Base-by-base conservation (phyloP, 129 eudicot species). In the Mikania micrantha region DNA sequence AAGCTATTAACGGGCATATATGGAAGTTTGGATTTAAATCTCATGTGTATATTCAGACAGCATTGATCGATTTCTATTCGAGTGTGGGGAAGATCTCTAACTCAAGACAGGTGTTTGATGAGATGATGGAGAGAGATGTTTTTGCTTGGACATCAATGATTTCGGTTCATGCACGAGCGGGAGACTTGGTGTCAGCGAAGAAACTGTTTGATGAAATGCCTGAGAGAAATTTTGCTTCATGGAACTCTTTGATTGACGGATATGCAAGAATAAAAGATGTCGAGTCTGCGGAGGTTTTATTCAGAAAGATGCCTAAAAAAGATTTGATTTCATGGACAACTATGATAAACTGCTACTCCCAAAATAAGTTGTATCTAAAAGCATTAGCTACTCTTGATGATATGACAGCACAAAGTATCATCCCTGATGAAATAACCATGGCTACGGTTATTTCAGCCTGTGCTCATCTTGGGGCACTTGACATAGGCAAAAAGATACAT, bases 261-360 rank as follows among this genome's bases (percentile, higher is more conserved):
- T 85, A 81, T 74, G 84, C 85, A 9, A 82, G 82, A 73, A 54
- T 74, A 6, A 85, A 85, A 58, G 87, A 88, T 50, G 77, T 91
- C 24, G 85, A 64, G 29, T 81, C 87, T 38, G 90, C 93, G 10
- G 85, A 85, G 79, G 57, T 54, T 27, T 72, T 88, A 60, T 91
- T 91, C 50, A 44, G 31, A 19, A 66, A 52, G 27, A 85, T 85
- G 88, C 77, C 74, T 5, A 13, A 35, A 8, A 85, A 81, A 75
- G 90, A 91, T 67, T 77, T 88, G n/a, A 83, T 91, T 60, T 81
- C 97, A 24, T 91, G 97, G 97, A 91, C 97, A 7, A 85, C 87
- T 29, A 91, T 91, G 96, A 85, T 85, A 32, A 81, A 70, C 29
- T 85, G 83, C 47, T 91, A 91, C 71, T 75, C 87, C 3, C 88